Base-by-base conservation (phyloP, 352 stramenopile genomes). In the Pythium biforme region DNA sequence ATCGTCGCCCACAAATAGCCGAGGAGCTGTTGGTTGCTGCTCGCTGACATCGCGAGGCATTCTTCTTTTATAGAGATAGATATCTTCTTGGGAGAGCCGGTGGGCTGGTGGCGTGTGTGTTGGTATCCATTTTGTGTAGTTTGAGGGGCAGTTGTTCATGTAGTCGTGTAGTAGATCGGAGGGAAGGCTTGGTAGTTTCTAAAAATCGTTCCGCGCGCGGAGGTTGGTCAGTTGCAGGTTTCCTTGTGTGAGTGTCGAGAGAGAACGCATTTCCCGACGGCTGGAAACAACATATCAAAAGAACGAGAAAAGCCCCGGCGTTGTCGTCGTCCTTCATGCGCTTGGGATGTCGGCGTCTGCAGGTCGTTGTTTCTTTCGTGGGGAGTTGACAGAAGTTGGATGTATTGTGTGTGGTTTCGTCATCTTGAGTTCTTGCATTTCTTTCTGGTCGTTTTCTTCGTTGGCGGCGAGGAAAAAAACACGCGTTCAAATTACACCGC, bases 51-150 rank as follows among this genome's bases (percentile, higher is more conserved):
- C 34, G 34, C 34, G 34, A 40, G 34, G 14, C 9, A 40, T 11
- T 17, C 14, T 40, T 55, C 26, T 37, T 55, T 27, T 54, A 40
- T 40, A n/a, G n/a, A n/a, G n/a, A n/a, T n/a, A n/a, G n/a, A n/a
- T n/a, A n/a, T 27, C 5, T 54, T 52, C 10, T 20, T 31, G 45
- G 45, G 31, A 34, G 5, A 19, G 14, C 15, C 6, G 12, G 27
- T 15, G 26, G n/a, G 48, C 34, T 50, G 39, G 53, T 31, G 12
- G 34, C 6, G 23, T 23, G 23, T 20, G 10, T 57, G n/a, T n/a
- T n/a, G n/a, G n/a, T 47, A 47, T 60, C 40, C 39, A 60, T 52
- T 60, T 60, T 40, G 34, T 40, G 34, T 40, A 4, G 34, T n/a
- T 40, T 17, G 34, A 17, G 34, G 34, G 15, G 9, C 10, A 43